These are phyloP conservation scores for Glaciozyma martinii DNA, from an alignment of 768 basidiomycete species.

Conservation along the genomic window DNA sequence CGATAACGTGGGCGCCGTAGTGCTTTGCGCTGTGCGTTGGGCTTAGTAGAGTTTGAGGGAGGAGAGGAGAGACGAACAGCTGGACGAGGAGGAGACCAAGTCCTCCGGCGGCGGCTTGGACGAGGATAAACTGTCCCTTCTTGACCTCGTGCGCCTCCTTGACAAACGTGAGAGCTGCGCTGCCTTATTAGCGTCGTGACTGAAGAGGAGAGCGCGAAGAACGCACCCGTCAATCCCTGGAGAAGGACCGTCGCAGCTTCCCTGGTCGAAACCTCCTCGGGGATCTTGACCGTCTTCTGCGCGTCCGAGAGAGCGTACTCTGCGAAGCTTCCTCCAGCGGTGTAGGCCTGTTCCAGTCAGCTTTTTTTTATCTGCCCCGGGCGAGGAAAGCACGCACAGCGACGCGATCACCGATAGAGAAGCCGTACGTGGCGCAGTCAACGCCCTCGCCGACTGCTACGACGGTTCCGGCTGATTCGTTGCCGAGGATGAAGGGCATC, in stretches of 20 bases:
- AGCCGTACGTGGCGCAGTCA: conserved; percentile 56
- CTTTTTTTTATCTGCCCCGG: too few relatives aligned
- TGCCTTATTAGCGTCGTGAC: background rate
- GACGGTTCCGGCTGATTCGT: conserved; percentile 69
- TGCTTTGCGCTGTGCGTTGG: conserved; percentile 55
- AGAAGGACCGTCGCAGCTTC: conserved; percentile 58
- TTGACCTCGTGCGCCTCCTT: conserved; percentile 79
- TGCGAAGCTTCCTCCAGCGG: conserved; percentile 47
- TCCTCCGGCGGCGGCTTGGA: conserved; percentile 89
- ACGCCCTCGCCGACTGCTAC: conserved; percentile 58
- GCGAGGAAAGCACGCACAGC: conserved; percentile 43
- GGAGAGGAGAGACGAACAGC: conserved; percentile 30
- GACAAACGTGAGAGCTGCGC: conserved; percentile 54
- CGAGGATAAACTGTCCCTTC: conserved; percentile 39
- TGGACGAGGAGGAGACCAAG: conserved; percentile 49
- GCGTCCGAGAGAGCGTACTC: conserved; percentile 60
- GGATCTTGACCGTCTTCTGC: conserved; percentile 58
- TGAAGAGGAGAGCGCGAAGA: background rate
- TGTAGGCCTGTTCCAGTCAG: conserved; percentile 25
- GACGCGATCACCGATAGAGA: conserved; percentile 61
- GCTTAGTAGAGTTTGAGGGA: conserved; percentile 39
- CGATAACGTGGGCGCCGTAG: conserved; percentile 80
- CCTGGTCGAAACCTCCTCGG: conserved; percentile 41
- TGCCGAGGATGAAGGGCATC: conserved; percentile 54
- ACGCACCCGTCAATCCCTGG: conserved; percentile 59